phyloP scores from a whole-genome alignment of 208 protist genomes.

The Trypanosomatidae sp. region DNA sequence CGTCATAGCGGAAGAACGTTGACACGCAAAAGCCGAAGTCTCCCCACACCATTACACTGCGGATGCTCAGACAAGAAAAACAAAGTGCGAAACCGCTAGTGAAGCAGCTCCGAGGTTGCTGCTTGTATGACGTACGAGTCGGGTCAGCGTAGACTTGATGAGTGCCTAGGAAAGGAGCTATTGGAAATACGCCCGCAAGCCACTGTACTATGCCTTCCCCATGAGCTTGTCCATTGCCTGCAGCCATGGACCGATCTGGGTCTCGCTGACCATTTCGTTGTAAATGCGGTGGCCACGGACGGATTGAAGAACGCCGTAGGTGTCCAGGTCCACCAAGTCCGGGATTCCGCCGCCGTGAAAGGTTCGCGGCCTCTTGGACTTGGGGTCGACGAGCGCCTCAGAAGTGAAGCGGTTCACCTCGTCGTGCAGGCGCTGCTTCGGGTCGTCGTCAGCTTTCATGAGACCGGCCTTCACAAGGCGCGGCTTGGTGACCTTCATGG shows the following conservation, averaged over 20 bases:
- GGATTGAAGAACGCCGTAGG: constrained; percentile 88
- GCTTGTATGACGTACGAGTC: background rate
- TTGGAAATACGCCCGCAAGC: background rate
- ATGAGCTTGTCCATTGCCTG: constrained; percentile 49
- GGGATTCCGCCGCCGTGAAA: constrained; percentile 88
- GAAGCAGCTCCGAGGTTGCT: background rate
- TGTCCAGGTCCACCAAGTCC: constrained; percentile 86
- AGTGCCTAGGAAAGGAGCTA: background rate
- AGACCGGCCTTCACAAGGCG: constrained; percentile 70
- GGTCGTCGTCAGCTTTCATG: constrained; percentile 55
- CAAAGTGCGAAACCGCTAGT: background rate
- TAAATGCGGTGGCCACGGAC: constrained; percentile 86
- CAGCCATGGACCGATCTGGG: constrained; percentile 66
- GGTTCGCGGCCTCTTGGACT: constrained; percentile 43
- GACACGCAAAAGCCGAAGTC: too few species aligned
- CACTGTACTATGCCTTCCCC: constrained; percentile 23
- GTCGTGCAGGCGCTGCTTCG: constrained; percentile 53
- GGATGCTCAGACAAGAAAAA: background rate
- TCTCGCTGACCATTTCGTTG: constrained; percentile 68
- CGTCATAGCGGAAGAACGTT: background rate
- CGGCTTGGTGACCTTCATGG: constrained; percentile 68
- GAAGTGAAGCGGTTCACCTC: constrained; percentile 70
- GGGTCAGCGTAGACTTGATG: background rate
- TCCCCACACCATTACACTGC: background rate
- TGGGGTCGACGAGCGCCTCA: constrained; percentile 61